These are phyloP conservation scores for Oryza longistaminata DNA, from an alignment of 176 grass and related monocot genomes.

Conservation along the genomic window DNA sequence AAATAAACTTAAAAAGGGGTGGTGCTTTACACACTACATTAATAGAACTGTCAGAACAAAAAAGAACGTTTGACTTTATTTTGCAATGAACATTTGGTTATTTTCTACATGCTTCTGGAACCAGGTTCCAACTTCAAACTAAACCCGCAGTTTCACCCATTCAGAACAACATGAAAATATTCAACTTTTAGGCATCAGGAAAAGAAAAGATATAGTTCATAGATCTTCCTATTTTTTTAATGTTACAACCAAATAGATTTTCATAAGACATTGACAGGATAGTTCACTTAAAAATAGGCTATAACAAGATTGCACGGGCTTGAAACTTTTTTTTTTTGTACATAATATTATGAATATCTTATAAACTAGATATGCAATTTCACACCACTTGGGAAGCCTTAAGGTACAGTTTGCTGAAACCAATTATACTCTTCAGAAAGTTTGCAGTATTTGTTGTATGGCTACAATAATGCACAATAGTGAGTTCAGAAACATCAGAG, in stretches of 20 bases:
- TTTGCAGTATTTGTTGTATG: neutral
- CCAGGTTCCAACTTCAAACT: neutral
- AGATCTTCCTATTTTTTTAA: neutral
- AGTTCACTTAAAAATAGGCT: neutral
- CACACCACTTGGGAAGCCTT: neutral
- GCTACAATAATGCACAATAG: neutral
- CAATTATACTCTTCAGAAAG: neutral
- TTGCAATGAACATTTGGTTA: neutral
- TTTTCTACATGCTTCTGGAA: neutral
- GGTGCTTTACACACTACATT: conserved; percentile 1
- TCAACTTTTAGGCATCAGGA: neutral
- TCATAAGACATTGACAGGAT: conserved; percentile 3
- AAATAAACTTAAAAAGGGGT: conserved; percentile 20
- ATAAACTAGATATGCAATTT: conserved; percentile 10
- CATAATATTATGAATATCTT: conserved; percentile 17
- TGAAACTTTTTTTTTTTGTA: conserved; percentile 17
- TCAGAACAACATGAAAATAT: conserved; percentile 1
- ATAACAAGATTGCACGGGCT: neutral
- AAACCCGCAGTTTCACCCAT: conserved; percentile 20
- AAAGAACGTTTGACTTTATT: neutral
- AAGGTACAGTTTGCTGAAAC: neutral
- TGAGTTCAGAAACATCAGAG: neutral
- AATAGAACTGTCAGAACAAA: neutral
- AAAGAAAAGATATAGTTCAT: conserved; percentile 5
- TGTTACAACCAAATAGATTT: neutral